Evolutionary conservation across 163 green algal species (phyloP).

Genomic region (Scenedesmus sp.): DNA sequence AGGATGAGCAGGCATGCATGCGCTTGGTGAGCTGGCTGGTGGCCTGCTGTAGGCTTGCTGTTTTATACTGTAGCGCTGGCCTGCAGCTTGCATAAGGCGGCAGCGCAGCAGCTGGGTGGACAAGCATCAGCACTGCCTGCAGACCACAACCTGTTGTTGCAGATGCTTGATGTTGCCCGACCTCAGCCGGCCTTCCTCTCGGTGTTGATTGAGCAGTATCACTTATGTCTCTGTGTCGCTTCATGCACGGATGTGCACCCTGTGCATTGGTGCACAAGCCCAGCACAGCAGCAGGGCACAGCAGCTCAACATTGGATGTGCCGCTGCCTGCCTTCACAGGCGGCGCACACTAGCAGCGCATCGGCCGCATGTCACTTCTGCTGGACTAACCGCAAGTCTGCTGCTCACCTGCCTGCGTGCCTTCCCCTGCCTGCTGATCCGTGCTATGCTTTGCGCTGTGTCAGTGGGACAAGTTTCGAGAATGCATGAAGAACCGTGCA

Average conservation of each 20-base stretch:
- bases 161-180: background rate
- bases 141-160: background rate
- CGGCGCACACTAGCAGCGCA: background rate
- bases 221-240: too few species aligned
- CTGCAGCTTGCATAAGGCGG: background rate
- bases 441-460: background rate
- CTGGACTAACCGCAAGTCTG: background rate
- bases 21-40: background rate
- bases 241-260: too few species aligned
- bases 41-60: background rate
- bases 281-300: too few species aligned
- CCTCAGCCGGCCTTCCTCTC: background rate
- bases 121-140: background rate
- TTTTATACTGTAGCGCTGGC: background rate
- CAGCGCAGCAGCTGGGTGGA: background rate
- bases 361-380: background rate
- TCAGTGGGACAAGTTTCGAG: constrained; percentile 47
- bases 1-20: constrained; percentile 31
- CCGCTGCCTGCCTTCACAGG: background rate
- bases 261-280: too few species aligned
- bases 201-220: background rate
- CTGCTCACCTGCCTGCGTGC: background rate
- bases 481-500: constrained; percentile 30
- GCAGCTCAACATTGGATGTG: too few species aligned
- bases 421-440: background rate